These are phyloP conservation scores for Brasenia schreberi DNA, from an alignment of 164 flowering plant genomes.

Conservation along the genomic window DNA sequence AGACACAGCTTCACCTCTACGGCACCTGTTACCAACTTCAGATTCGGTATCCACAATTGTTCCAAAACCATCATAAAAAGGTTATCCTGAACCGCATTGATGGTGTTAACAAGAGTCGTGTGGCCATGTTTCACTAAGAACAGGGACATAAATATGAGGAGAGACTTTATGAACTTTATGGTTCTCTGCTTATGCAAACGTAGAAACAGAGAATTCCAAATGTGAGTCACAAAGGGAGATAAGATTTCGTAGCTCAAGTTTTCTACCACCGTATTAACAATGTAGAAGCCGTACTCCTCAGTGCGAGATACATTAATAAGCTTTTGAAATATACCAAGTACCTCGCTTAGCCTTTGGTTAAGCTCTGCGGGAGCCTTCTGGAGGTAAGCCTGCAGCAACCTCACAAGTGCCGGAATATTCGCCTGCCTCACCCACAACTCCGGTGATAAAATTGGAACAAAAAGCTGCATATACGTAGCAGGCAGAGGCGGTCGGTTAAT, in stretches of 20 bases:
- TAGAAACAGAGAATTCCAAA: constrained; percentile 52
- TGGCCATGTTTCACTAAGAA: constrained; percentile 77
- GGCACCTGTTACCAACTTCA: constrained; percentile 65
- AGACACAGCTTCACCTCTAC: constrained; percentile 69
- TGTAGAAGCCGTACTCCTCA: constrained; percentile 87
- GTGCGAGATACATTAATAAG: constrained; percentile 48
- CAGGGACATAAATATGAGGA: constrained; percentile 82
- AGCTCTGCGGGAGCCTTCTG: constrained; percentile 77
- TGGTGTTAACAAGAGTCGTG: constrained; percentile 40
- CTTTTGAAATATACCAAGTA: constrained; percentile 70
- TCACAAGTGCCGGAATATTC: constrained; percentile 89
- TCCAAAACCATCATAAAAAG: constrained; percentile 46
- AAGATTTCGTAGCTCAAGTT: constrained; percentile 63
- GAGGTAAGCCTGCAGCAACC: constrained; percentile 85
- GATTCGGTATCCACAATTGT: constrained; percentile 81
- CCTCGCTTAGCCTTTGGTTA: constrained; percentile 38
- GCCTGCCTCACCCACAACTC: constrained; percentile 68
- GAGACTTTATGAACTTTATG: constrained; percentile 52
- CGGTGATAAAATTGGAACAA: constrained; percentile 54
- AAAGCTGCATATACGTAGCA: constrained; percentile 56
- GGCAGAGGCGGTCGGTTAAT: constrained; percentile 65
- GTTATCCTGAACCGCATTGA: constrained; percentile 56
- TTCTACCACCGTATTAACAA: constrained; percentile 80
- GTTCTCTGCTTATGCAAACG: constrained; percentile 39
- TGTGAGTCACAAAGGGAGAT: constrained; percentile 36